Base-by-base conservation (phyloP, 73 alveolate species). In the Paramecium tetraurelia region DNA sequence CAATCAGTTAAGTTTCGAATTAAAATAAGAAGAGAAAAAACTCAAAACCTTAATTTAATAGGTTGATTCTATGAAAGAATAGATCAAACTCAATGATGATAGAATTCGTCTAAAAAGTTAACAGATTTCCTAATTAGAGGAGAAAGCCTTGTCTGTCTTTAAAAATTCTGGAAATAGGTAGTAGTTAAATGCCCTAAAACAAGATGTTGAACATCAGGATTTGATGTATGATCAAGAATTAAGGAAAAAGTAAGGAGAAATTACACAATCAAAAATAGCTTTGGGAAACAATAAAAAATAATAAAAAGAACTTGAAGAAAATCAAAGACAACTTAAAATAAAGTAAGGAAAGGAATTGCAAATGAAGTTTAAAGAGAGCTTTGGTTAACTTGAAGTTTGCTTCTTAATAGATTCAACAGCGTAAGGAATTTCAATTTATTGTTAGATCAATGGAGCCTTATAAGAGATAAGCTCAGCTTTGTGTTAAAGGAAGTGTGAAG, bases 371-470 rank as follows among this genome's bases (percentile, higher is more conserved):
- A 24, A 11, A 29, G 48, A 70, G 10, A 70, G 38, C 12, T 38
- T 24, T 70, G 86, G 86, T 31, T 27, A 31, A 5, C 21, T 70
- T 20, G 86, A 70, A 24, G 48, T 70, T 24, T 70, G 86, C 11
- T 70, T 70, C 12, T 27, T 70, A 6, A 33, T 70, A 8, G 86
- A 70, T 70, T n/a, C 57, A 10, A 70, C 86, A 29, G 86, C 58
- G 86, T 70, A 70, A 31, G 5, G 0, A 48, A 48, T 3, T 48
- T 2, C 3, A 12, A 12, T 70, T 24, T 10, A 29, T 31, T 11
- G 0, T 24, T 70, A 70, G 86, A 31, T 77, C 89, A 16, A 77
- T 77, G 89, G 70, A 41, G 7, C 89, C 89, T 41, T 44, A 77
- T 18, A 77, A 41, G 9, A 16, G 4, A 9, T 27, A 77, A 41